A percentile compares a stretch with the other conserved stretches of the same genome.
Conservation (phyloP, 805 yeast genomes). For the Candida namnaoensis region DNA sequence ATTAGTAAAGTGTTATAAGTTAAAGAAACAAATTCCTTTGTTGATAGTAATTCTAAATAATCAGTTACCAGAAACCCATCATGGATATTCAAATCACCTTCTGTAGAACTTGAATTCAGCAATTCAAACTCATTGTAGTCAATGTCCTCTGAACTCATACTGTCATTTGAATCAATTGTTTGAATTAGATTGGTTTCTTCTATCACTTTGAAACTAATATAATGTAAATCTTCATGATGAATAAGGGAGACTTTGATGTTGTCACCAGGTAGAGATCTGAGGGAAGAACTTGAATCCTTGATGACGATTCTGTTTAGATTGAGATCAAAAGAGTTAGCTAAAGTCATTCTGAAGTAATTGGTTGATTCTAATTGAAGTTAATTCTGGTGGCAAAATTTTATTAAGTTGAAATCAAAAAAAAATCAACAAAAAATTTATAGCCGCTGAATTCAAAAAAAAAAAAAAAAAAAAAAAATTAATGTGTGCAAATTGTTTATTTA, state of each 20-base stretch:
- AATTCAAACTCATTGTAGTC: too few species aligned
- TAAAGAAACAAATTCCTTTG: constrained; percentile 15
- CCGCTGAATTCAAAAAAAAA: neutral
- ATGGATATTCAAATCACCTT: neutral
- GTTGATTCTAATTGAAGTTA: neutral
- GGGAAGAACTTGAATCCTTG: neutral
- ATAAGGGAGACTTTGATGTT: neutral
- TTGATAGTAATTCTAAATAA: constrained; percentile 13
- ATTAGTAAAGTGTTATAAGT: constrained; percentile 13
- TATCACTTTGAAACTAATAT: neutral
- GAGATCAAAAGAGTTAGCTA: constrained; percentile 8
- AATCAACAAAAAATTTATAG: too few species aligned
- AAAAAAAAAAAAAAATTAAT: neutral
- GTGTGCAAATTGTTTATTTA: too few species aligned
- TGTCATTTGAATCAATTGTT: too few species aligned
- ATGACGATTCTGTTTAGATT: constrained; percentile 12
- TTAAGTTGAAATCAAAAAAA: too few species aligned
- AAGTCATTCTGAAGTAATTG: constrained; percentile 5
- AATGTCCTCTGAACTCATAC: too few species aligned
- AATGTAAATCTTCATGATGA: neutral
- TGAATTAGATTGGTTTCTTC: too few species aligned
- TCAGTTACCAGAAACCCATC: constrained; percentile 5
- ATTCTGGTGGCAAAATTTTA: too few species aligned
- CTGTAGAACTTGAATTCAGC: too few species aligned
- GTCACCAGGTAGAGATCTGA: neutral